Percentiles rank a stretch among this genome's conserved stretches.
Evolutionary conservation across 768 basidiomycete species (phyloP).

Genomic region (Suillus paluster): DNA sequence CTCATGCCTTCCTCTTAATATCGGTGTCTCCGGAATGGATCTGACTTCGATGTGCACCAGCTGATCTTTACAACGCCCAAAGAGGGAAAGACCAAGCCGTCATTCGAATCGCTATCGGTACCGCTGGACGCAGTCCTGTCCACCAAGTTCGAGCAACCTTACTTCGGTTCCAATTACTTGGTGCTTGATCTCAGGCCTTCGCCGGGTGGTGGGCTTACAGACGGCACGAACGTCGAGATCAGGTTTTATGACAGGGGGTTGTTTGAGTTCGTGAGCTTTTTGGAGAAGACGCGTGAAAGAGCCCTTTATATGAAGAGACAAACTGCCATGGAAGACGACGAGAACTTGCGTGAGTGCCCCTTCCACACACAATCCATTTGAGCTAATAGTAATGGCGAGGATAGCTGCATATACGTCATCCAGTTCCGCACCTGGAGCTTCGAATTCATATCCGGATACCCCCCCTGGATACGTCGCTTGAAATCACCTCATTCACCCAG

Average conservation of each 20-base stretch:
- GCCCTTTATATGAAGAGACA: conserved; percentile 77
- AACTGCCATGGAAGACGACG: conserved; percentile 36
- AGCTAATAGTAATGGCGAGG: background rate
- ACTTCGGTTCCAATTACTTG: conserved; percentile 71
- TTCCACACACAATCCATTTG: background rate
- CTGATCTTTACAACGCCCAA: conserved; percentile 60
- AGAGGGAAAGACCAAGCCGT: conserved; percentile 23
- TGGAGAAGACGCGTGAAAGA: conserved; percentile 80
- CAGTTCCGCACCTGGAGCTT: conserved; percentile 17
- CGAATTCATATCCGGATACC: conserved; percentile 27
- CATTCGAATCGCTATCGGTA: conserved; percentile 51
- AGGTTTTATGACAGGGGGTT: conserved; percentile 69
- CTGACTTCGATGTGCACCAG: conserved; percentile 39
- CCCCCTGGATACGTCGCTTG: conserved; percentile 35
- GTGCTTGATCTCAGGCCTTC: conserved; percentile 69
- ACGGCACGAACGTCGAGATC: conserved; percentile 68
- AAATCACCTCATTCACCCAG: conserved; percentile 7
- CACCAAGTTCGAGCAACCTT: conserved; percentile 77
- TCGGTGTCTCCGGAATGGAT: conserved; percentile 11
- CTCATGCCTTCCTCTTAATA: background rate
- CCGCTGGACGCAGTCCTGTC: conserved; percentile 68
- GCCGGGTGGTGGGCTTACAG: conserved; percentile 64
- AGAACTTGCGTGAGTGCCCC: conserved; percentile 32
- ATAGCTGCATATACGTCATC: conserved; percentile 36
- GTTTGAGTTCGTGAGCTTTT: conserved; percentile 70